Evolutionary conservation across 192 early-diverging fungal species (phyloP).

Genomic region (Coemansia sp.): DNA sequence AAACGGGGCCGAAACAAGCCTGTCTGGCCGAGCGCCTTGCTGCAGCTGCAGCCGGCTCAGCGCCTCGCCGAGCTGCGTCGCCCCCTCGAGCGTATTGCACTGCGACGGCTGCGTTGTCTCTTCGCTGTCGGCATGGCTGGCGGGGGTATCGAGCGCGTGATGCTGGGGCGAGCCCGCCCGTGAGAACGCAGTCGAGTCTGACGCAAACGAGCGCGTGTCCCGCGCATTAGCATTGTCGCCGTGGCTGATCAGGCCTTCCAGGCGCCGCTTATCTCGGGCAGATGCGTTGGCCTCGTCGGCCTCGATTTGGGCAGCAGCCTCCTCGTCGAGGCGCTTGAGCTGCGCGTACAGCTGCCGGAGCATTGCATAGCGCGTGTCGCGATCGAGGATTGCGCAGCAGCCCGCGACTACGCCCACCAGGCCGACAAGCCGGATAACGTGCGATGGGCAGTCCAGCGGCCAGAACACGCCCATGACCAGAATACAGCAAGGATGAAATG

Average conservation of each 20-base stretch:
- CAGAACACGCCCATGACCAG: constrained; percentile 46
- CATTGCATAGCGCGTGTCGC: constrained; percentile 34
- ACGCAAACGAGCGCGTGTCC: constrained; percentile 45
- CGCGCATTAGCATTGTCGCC: constrained; percentile 8
- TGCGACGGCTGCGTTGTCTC: constrained; percentile 10
- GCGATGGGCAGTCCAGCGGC: constrained; percentile 24
- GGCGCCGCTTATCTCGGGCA: background rate
- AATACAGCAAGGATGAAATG: no score
- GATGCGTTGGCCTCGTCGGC: background rate
- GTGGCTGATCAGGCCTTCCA: constrained; percentile 1
- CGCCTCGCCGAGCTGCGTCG: constrained; percentile 40
- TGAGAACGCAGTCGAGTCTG: constrained; percentile 47
- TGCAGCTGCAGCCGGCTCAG: constrained; percentile 21
- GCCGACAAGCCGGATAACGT: constrained; percentile 17
- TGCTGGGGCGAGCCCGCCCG: constrained; percentile 25
- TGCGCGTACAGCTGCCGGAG: constrained; percentile 29
- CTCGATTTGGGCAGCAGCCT: constrained; percentile 25
- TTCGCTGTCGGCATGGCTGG: background rate
- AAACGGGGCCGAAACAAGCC: background rate
- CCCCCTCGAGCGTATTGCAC: constrained; percentile 27
- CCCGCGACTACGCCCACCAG: constrained; percentile 35
- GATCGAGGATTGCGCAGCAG: constrained; percentile 38
- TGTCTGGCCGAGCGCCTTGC: background rate
- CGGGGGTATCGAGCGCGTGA: background rate
- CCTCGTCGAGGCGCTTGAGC: constrained; percentile 32